Evolutionary conservation across 441 rosid genomes (phyloP).

Genomic region (Erodium texanum): DNA sequence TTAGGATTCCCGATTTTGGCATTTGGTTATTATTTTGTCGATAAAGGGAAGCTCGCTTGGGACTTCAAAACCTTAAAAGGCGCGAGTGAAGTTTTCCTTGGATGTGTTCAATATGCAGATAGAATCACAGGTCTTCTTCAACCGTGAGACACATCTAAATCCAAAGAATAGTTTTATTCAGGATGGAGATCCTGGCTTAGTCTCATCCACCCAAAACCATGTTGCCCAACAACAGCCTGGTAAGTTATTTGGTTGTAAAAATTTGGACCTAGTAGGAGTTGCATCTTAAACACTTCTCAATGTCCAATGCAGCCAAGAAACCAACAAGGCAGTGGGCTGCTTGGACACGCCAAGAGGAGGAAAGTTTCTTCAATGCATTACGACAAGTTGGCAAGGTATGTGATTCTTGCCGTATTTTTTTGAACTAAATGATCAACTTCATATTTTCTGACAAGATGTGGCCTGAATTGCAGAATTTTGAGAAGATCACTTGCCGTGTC

Average conservation of each 20-base stretch:
- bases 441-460: conserved; percentile 15
- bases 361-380: conserved; percentile 89
- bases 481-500: conserved; percentile 90
- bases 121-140: conserved; percentile 36
- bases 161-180: conserved; percentile 35
- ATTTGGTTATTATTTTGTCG: conserved; percentile 21
- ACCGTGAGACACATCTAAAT: conserved; percentile 30
- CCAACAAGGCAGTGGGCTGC: conserved; percentile 99
- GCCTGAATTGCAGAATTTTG: conserved; percentile 63
- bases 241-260: conserved; percentile 24
- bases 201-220: conserved; percentile 30
- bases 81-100: conserved; percentile 24
- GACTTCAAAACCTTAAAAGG: conserved; percentile 19
- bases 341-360: conserved; percentile 98
- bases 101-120: conserved; percentile 38
- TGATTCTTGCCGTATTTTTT: conserved; percentile 13
- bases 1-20: conserved; percentile 8
- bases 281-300: not conserved
- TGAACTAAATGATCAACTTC: not conserved
- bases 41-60: conserved; percentile 13
- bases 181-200: conserved; percentile 33
- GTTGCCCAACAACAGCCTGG: conserved; percentile 45
- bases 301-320: conserved; percentile 50
- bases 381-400: conserved; percentile 97
- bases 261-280: conserved; percentile 1